phyloP scores from a whole-genome alignment of 73 alveolate genomes.

The Loxodes magnus region DNA sequence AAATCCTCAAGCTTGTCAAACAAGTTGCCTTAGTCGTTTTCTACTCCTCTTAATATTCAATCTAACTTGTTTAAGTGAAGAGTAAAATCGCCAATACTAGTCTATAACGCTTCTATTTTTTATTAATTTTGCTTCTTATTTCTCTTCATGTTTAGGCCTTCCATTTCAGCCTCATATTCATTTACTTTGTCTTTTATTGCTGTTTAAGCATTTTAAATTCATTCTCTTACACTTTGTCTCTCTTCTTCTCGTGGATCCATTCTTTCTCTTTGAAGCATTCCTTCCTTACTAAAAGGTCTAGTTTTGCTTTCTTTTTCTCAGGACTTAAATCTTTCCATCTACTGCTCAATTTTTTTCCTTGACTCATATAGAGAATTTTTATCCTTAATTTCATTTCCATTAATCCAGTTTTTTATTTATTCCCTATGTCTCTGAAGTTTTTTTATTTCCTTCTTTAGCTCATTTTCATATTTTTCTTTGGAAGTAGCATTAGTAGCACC shows the following conservation, averaged over 20 bases:
- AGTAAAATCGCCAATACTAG: background rate
- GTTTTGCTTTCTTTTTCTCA: slow-evolving; percentile 35
- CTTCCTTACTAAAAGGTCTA: slow-evolving; percentile 33
- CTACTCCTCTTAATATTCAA: background rate
- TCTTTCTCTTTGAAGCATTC: slow-evolving; percentile 13
- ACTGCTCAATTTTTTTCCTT: slow-evolving; percentile 23
- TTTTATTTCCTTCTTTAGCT: slow-evolving; percentile 49
- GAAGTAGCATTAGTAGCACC: slow-evolving; percentile 12
- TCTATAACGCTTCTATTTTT: slow-evolving; percentile 7
- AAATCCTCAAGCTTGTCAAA: slow-evolving; percentile 7
- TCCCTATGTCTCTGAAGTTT: slow-evolving; percentile 41
- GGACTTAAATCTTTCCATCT: slow-evolving; percentile 40
- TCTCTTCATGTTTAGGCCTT: background rate
- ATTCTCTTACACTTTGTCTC: background rate
- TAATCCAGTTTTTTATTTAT: slow-evolving; percentile 2
- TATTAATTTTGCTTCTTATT: slow-evolving; percentile 14
- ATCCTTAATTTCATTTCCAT: slow-evolving; percentile 28
- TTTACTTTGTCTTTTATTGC: slow-evolving; percentile 9
- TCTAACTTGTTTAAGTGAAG: background rate
- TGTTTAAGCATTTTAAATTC: background rate
- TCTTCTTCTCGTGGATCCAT: slow-evolving; percentile 5
- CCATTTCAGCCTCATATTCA: slow-evolving; percentile 2
- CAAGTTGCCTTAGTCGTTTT: slow-evolving; percentile 8
- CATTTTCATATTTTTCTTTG: slow-evolving; percentile 36
- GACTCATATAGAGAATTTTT: slow-evolving; percentile 20